Evolutionary conservation across 176 grass and related monocot species (phyloP).

Genomic region (Carex cristatella): DNA sequence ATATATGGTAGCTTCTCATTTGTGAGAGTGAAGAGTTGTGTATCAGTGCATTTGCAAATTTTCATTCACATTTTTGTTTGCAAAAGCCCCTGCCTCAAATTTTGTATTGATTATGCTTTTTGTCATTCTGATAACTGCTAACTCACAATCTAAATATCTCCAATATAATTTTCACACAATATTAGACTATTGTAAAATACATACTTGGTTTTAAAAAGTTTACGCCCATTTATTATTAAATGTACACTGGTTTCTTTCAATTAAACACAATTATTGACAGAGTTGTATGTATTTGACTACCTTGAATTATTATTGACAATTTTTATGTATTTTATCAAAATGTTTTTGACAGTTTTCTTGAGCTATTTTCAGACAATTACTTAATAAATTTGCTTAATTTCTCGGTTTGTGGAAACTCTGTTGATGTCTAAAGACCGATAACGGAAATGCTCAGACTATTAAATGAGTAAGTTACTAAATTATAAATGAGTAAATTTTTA

Average conservation of each 20-base stretch:
- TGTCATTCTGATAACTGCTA: not conserved
- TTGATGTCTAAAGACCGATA: too few species aligned
- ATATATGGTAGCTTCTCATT: not conserved
- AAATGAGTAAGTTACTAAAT: too few species aligned
- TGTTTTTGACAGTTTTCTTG: not conserved
- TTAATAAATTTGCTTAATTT: too few species aligned
- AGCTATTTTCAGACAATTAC: not conserved
- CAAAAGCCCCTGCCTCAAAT: not conserved
- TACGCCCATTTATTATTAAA: not conserved
- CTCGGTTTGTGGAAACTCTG: too few species aligned
- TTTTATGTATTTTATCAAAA: not conserved
- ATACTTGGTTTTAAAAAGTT: not conserved
- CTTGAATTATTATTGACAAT: too few species aligned
- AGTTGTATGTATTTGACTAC: too few species aligned
- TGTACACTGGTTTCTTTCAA: not conserved
- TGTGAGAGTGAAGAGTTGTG: not conserved
- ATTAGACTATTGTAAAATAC: not conserved
- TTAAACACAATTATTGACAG: not conserved
- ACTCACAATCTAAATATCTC: not conserved
- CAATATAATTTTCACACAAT: not conserved
- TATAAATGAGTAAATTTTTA: too few species aligned
- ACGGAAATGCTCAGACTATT: too few species aligned
- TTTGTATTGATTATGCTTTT: conserved; percentile 6
- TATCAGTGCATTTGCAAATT: not conserved
- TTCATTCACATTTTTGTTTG: not conserved